phyloP scores from a whole-genome alignment of 441 rosid species.

The Arabidopsis lyrata region DNA sequence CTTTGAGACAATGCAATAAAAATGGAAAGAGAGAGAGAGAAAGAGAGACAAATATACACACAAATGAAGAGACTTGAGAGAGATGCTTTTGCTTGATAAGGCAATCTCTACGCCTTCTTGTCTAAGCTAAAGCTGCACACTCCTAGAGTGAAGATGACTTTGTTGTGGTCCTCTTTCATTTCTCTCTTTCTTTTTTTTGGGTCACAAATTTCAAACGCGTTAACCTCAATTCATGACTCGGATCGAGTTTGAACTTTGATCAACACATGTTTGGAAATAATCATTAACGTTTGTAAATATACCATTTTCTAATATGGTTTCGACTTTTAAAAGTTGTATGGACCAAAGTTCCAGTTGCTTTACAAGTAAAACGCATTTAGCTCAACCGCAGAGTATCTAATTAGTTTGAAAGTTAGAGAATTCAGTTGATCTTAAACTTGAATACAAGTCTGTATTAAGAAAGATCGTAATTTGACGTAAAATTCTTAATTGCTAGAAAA shows the following conservation, averaged over 20 bases:
- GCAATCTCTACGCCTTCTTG: conserved; percentile 48
- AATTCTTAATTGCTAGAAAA: background rate
- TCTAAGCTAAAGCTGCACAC: conserved; percentile 46
- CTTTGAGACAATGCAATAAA: conserved; percentile 6
- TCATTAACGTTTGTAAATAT: conserved; percentile 6
- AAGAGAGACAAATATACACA: conserved; percentile 40
- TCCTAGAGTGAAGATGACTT: conserved; percentile 30
- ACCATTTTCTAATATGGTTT: background rate
- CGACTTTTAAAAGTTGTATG: background rate
- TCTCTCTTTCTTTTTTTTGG: background rate
- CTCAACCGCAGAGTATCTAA: background rate
- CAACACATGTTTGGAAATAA: conserved; percentile 7
- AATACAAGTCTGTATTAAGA: background rate
- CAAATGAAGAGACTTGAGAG: conserved; percentile 45
- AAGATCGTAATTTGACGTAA: background rate
- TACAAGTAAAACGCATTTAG: background rate
- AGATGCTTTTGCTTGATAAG: conserved; percentile 61
- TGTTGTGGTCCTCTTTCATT: conserved; percentile 43
- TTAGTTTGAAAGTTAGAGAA: background rate
- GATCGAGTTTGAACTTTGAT: background rate
- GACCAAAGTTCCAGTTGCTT: background rate
- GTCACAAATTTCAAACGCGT: conserved; percentile 21
- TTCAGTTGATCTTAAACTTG: background rate
- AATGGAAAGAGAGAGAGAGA: background rate
- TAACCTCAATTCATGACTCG: conserved; percentile 9